phyloP scores from a whole-genome alignment of 1,139 yeast species.

The Geotrichum reessii region DNA sequence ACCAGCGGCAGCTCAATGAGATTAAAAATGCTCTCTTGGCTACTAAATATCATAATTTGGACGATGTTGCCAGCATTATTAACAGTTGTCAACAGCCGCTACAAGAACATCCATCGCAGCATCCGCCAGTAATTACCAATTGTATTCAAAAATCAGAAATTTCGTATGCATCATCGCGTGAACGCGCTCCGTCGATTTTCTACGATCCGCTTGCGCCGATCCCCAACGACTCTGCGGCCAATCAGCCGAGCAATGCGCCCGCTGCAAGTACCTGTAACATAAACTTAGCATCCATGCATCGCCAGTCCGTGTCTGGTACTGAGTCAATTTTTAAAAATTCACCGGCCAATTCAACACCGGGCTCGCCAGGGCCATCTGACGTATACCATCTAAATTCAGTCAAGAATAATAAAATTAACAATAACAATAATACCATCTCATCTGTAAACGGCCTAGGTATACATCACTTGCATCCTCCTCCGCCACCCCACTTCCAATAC shows the following conservation, averaged over 20 bases:
- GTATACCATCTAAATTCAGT: neutral
- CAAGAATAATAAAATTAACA: neutral
- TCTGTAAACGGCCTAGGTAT: neutral
- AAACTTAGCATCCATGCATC: neutral
- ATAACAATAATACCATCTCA: neutral
- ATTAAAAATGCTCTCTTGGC: conserved; percentile 5
- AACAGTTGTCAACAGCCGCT: conserved; percentile 8
- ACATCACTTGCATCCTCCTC: neutral
- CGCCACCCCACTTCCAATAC: conserved; percentile 3
- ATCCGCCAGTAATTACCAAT: neutral
- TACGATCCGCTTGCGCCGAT: conserved; percentile 30
- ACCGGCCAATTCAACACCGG: conserved; percentile 6
- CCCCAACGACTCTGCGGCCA: conserved; percentile 16
- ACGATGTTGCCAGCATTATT: conserved; percentile 8
- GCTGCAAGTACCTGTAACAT: neutral
- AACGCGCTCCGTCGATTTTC: conserved; percentile 28
- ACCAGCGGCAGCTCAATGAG: conserved; percentile 7
- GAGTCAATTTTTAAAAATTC: neutral
- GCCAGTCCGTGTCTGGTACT: conserved; percentile 5
- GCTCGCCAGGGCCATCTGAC: conserved; percentile 6
- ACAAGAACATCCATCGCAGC: conserved; percentile 7
- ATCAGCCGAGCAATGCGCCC: neutral
- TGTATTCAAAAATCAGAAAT: conserved; percentile 8
- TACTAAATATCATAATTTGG: neutral
- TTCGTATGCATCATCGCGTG: conserved; percentile 29